phyloP scores from a whole-genome alignment of 129 eudicot species.

The Arctium lappa region DNA sequence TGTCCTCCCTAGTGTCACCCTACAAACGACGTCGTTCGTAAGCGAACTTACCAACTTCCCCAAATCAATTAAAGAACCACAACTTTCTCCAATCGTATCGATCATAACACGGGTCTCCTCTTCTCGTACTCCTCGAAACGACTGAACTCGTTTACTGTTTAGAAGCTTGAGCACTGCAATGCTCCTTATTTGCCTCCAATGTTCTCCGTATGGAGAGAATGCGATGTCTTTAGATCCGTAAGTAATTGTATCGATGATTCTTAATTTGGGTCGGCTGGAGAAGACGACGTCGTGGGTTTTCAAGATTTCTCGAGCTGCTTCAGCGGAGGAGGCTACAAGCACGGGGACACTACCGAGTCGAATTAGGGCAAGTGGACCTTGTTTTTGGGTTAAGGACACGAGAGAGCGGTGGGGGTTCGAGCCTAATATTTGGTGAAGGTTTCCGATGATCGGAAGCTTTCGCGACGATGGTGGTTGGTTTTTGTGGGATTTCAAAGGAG shows the following conservation, averaged over 20 bases:
- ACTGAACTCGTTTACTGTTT: constrained; percentile 28
- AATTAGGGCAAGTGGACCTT: constrained; percentile 39
- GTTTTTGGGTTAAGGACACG: constrained; percentile 20
- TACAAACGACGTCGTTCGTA: constrained; percentile 33
- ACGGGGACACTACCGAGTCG: constrained; percentile 39
- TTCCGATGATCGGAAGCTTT: constrained; percentile 52
- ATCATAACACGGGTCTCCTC: constrained; percentile 33
- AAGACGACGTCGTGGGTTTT: constrained; percentile 42
- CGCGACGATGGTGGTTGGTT: constrained; percentile 40
- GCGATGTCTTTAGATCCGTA: constrained; percentile 34
- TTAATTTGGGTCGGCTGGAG: constrained; percentile 29
- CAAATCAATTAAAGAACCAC: constrained; percentile 19
- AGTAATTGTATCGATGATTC: constrained; percentile 2
- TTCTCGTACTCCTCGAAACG: constrained; percentile 28
- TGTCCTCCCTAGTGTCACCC: constrained; percentile 40
- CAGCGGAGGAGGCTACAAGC: constrained; percentile 37
- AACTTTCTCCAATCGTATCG: constrained; percentile 14
- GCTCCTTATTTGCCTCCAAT: constrained; percentile 44
- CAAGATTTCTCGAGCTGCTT: constrained; percentile 32
- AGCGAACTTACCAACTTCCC: constrained; percentile 14
- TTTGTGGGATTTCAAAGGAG: neutral
- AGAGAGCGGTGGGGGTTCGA: constrained; percentile 38
- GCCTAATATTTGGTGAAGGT: constrained; percentile 43
- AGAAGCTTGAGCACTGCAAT: constrained; percentile 31
- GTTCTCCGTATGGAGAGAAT: constrained; percentile 33